Conservation (phyloP, 2,329 filamentous ascomycete genomes). For the Fusarium udum region DNA sequence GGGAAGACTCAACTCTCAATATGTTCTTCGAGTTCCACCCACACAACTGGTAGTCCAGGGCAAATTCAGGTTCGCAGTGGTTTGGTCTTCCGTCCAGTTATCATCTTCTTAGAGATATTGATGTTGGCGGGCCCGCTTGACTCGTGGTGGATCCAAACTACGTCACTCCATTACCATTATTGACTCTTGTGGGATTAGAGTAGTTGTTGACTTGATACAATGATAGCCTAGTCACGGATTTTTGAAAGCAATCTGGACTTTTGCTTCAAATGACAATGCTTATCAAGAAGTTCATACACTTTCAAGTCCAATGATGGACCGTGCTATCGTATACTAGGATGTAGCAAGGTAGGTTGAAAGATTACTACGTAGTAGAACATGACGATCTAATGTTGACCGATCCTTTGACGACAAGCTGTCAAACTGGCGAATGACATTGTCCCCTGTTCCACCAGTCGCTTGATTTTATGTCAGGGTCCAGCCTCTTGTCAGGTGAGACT, state of each 20-base stretch:
- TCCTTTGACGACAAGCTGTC: slow-evolving; percentile 15
- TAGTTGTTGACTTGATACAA: not conserved
- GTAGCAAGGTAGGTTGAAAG: slow-evolving; percentile 14
- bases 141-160: slow-evolving; percentile 30
- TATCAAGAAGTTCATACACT: not conserved
- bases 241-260: not conserved
- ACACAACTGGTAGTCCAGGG: slow-evolving; percentile 17
- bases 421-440: slow-evolving; percentile 7
- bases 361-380: slow-evolving; percentile 25
- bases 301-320: not conserved
- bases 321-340: slow-evolving; percentile 7
- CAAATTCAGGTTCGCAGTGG: slow-evolving; percentile 18
- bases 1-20: slow-evolving; percentile 20
- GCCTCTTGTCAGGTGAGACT: slow-evolving; percentile 4
- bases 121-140: slow-evolving; percentile 25
- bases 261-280: not conserved
- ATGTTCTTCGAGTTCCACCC: slow-evolving; percentile 27
- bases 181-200: not conserved
- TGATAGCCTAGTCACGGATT: not conserved
- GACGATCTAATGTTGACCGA: slow-evolving; percentile 32
- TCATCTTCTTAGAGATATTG: slow-evolving; percentile 27
- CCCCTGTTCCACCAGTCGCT: slow-evolving; percentile 10
- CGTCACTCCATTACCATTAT: slow-evolving; percentile 30
- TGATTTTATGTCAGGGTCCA: slow-evolving; percentile 1
- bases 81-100: slow-evolving; percentile 28